A percentile compares a stretch with the other conserved stretches of the same genome.
Evolutionary conservation across 805 yeast genomes (phyloP).

Genomic region (Yarrowia sp.): DNA sequence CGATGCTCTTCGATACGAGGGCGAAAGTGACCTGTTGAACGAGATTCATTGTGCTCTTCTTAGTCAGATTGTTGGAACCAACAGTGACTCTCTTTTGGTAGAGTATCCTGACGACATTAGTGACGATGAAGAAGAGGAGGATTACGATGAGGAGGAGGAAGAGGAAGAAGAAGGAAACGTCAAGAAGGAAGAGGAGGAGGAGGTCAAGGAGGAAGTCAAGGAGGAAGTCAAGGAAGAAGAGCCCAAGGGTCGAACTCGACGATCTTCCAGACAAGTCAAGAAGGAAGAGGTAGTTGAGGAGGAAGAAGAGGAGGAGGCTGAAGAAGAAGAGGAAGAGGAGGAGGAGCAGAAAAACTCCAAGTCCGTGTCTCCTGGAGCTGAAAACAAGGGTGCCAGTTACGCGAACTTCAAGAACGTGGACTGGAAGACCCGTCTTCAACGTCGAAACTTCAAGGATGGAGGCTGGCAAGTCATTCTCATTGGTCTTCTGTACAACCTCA

Average conservation of each 20-base stretch:
- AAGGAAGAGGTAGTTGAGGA: slow-evolving; percentile 28
- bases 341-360: slow-evolving; percentile 30
- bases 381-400: slow-evolving; percentile 33
- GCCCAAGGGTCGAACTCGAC: too few relatives aligned
- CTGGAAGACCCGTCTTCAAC: slow-evolving; percentile 77
- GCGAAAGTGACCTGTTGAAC: slow-evolving; percentile 52
- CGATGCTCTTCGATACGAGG: slow-evolving; percentile 48
- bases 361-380: slow-evolving; percentile 31
- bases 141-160: slow-evolving; percentile 33
- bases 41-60: slow-evolving; percentile 68
- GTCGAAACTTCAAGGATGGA: slow-evolving; percentile 75
- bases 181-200: slow-evolving; percentile 28
- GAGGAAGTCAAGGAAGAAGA: slow-evolving; percentile 34
- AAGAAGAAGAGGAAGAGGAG: slow-evolving; percentile 32
- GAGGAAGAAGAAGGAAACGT: slow-evolving; percentile 31
- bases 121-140: slow-evolving; percentile 34
- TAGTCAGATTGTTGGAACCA: slow-evolving; percentile 50
- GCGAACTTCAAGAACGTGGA: slow-evolving; percentile 31
- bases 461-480: slow-evolving; percentile 77
- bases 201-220: slow-evolving; percentile 32
- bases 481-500: slow-evolving; percentile 64
- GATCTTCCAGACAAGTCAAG: too few relatives aligned
- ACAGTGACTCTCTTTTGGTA: slow-evolving; percentile 41
- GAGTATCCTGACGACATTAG: slow-evolving; percentile 35
- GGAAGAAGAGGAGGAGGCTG: slow-evolving; percentile 31